These are phyloP conservation scores for Penicillium pancosmium DNA, from an alignment of 495 filamentous ascomycete genomes.

Conservation along the genomic window DNA sequence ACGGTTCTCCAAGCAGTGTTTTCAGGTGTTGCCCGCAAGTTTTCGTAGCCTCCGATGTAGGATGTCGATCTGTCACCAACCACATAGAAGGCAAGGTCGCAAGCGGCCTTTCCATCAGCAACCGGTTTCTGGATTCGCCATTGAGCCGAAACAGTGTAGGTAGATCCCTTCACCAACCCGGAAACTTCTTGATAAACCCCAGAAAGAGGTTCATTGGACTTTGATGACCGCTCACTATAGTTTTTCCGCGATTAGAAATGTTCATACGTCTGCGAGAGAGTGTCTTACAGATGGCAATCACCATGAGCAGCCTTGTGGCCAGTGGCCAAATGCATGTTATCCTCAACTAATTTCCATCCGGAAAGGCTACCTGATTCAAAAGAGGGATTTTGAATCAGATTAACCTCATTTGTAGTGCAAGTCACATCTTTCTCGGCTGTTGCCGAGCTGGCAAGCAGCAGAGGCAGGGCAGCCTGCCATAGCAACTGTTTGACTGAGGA, in stretches of 20 bases:
- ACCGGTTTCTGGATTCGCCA: background rate
- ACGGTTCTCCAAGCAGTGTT: background rate
- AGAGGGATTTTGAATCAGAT: conserved; percentile 4
- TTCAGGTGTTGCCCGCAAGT: background rate
- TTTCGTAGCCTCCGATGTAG: background rate
- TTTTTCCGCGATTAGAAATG: background rate
- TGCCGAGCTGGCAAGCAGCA: conserved; percentile 1
- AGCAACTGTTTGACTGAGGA: conserved; percentile 1
- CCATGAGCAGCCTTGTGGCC: background rate
- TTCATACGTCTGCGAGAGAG: background rate
- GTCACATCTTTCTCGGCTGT: background rate
- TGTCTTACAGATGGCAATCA: background rate
- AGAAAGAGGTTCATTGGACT: background rate
- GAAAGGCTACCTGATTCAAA: conserved; percentile 2
- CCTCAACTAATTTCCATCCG: background rate
- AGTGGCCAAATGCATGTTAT: background rate
- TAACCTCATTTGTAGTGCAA: background rate
- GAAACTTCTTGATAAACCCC: background rate
- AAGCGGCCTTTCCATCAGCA: background rate
- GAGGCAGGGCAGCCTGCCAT: conserved; percentile 6
- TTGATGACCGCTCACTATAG: background rate
- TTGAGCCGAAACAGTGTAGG: background rate
- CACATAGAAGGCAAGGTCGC: background rate
- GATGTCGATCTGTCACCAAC: background rate
- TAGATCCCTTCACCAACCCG: background rate